Conservation (phyloP, 148 eudicot genomes). For the Persicaria maculosa region DNA sequence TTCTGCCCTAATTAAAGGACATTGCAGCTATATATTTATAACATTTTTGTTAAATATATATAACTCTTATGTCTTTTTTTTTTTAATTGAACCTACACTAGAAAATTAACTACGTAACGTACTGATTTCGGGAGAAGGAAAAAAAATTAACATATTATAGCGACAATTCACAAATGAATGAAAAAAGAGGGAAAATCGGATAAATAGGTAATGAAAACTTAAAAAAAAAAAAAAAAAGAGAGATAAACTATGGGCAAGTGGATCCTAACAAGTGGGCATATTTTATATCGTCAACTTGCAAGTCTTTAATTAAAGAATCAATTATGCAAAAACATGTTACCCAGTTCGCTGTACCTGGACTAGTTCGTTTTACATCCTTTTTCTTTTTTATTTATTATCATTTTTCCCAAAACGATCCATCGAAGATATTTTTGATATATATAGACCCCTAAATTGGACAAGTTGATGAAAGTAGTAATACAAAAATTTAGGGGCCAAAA, state of each 20-base stretch:
- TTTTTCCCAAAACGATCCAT: neutral
- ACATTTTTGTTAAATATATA: too few species aligned
- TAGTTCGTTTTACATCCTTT: neutral
- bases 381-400: neutral
- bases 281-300: neutral
- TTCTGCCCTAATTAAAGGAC: too few species aligned
- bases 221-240: neutral
- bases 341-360: conserved; percentile 10
- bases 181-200: neutral
- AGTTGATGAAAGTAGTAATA: neutral
- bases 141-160: neutral
- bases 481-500: too few species aligned
- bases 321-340: conserved; percentile 9
- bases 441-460: neutral
- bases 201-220: neutral
- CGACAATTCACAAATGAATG: neutral
- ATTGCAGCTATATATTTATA: too few species aligned
- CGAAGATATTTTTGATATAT: neutral
- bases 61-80: too few species aligned
- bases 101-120: too few species aligned
- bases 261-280: conserved; percentile 5
- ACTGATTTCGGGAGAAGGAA: too few species aligned
- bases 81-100: too few species aligned
- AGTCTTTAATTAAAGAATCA: conserved; percentile 7
- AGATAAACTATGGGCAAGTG: neutral